Conservation (phyloP, 2,329 filamentous ascomycete genomes). For the Pezicula rhizophila region DNA sequence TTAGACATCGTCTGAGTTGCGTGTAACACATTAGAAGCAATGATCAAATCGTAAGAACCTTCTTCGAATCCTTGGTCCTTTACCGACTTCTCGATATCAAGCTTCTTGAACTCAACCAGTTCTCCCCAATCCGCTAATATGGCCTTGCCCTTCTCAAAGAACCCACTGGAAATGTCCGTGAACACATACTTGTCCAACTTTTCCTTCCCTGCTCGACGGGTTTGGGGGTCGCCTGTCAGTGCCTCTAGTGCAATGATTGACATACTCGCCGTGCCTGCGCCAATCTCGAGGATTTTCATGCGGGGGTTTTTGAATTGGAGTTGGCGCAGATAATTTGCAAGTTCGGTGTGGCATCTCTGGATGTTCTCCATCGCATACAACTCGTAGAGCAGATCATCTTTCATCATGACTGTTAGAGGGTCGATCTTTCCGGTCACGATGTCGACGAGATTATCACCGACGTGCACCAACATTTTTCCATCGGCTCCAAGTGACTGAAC, state of each 20-base stretch:
- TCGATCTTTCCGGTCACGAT: not conserved
- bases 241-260: not conserved
- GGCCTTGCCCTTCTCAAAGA: not conserved
- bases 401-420: not conserved
- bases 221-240: not conserved
- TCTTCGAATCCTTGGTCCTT: constrained; percentile 13
- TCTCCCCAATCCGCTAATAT: not conserved
- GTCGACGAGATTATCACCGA: not conserved
- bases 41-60: constrained; percentile 16
- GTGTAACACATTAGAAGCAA: constrained; percentile 19
- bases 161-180: not conserved
- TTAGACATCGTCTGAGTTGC: constrained; percentile 16
- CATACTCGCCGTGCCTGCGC: not conserved
- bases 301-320: not conserved
- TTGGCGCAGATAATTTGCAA: not conserved
- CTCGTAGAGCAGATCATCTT: not conserved
- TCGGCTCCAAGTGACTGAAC: not conserved
- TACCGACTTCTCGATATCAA: constrained; percentile 17
- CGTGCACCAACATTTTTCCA: not conserved
- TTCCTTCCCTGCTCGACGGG: not conserved
- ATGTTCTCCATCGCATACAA: not conserved
- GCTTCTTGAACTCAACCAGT: constrained; percentile 20
- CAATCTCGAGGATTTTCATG: constrained; percentile 1
- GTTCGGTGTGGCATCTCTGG: not conserved
- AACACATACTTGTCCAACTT: not conserved